Base-by-base conservation (phyloP, 352 stramenopile genomes). In the Phytophthora citrophthora region DNA sequence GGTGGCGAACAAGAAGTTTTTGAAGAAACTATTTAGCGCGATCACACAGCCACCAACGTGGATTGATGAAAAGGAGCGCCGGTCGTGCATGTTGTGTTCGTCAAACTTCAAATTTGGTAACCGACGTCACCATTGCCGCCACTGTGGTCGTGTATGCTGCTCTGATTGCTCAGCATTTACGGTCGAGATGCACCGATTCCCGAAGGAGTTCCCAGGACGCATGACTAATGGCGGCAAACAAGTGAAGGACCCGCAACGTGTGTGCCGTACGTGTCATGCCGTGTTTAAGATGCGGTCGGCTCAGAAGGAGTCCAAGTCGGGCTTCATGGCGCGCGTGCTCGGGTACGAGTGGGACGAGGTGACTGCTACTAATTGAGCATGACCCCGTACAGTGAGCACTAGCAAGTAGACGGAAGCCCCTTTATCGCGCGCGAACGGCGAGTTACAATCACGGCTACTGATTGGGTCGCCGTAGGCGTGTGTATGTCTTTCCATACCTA, bases 341-440 rank as follows among this genome's bases (percentile, higher is more conserved):
- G 85, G 85, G 45, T 92, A 94, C 74, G 87, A 95, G 63, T 95
- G 87, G 85, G 87, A 95, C 53, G 85, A 95, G 68, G 74, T 93
- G 43, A 83, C 81, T 49, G 63, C 68, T 59, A 41, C 61, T 1
- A 74, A 77, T 63, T 78, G 52, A 74, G 55, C 64, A 63, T 26
- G 16, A 64, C n/a, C 41, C 39, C 51, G 52, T 64, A 72, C 27
- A 54, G 45, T 56, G 53, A 61, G 47, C 31, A 68, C 18, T 67
- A 69, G 56, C 62, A 43, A 72, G 56, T 64, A 69, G 62, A 69
- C 61, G 53, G 68, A 53, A 61, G 69, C 48, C 55, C 45, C 31
- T 7, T 18, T 72, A 62, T 38, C 38, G 31, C 23, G 44, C 38
- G 39, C 41, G 16, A 50, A 59, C 13, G 31, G 44, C 34, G 48